Conservation (phyloP, 768 basidiomycete genomes). For the Leccinum subgranulosum region DNA sequence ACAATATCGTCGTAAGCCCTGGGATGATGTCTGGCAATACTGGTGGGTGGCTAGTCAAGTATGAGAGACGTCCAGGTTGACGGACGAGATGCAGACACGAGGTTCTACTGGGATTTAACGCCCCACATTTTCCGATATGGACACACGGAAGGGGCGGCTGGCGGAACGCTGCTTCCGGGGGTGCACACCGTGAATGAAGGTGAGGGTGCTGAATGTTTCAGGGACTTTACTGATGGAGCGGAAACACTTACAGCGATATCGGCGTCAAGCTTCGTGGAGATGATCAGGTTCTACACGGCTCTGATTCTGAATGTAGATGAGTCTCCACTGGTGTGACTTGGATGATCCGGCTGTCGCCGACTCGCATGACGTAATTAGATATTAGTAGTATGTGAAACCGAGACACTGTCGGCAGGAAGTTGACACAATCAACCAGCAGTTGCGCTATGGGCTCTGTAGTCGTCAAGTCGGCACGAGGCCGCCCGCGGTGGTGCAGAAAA, state of each 20-base stretch:
- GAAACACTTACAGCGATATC: slow-evolving; percentile 33
- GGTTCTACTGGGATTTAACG: slow-evolving; percentile 43
- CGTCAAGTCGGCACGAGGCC: neutral
- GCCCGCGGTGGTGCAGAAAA: neutral
- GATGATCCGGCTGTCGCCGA: no score
- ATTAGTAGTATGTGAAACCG: neutral
- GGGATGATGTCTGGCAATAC: slow-evolving; percentile 62
- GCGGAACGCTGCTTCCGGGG: slow-evolving; percentile 33
- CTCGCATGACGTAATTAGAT: neutral
- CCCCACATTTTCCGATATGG: slow-evolving; percentile 70
- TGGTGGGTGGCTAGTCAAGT: slow-evolving; percentile 11
- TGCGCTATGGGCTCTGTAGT: neutral
- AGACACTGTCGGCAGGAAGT: neutral
- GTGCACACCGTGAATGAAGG: slow-evolving; percentile 77
- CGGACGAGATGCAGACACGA: slow-evolving; percentile 34
- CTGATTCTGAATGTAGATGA: slow-evolving; percentile 72
- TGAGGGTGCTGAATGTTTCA: slow-evolving; percentile 27
- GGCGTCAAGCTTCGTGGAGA: slow-evolving; percentile 54
- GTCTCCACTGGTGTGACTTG: slow-evolving; percentile 20
- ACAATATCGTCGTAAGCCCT: slow-evolving; percentile 41
- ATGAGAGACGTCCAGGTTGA: neutral
- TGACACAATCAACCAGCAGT: neutral
- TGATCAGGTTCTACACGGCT: slow-evolving; percentile 61
- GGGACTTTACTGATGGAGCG: neutral
- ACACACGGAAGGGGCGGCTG: slow-evolving; percentile 31